Evolutionary conservation across 371 early-diverging fungal genomes (phyloP).

Genomic region (Lichtheimia ramosa): DNA sequence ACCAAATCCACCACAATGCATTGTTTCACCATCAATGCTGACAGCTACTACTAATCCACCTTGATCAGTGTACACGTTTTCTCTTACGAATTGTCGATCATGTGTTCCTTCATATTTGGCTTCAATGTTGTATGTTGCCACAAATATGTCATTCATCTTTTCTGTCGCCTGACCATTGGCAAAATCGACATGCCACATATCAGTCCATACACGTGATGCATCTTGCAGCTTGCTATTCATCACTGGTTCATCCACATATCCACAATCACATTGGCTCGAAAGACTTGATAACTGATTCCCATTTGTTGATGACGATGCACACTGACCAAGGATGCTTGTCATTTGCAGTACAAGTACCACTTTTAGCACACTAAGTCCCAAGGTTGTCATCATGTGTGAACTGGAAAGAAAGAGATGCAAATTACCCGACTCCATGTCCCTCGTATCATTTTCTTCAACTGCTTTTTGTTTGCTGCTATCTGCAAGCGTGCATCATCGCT

Average conservation of each 20-base stretch:
- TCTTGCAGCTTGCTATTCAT: too few species aligned
- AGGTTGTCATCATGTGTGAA: too few species aligned
- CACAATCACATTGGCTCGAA: constrained; percentile 19
- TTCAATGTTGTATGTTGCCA: constrained; percentile 20
- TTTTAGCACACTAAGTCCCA: too few species aligned
- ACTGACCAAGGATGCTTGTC: too few species aligned
- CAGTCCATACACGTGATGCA: constrained; percentile 12
- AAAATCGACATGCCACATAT: constrained; percentile 27
- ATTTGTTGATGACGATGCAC: background rate
- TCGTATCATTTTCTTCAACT: too few species aligned
- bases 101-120: constrained; percentile 17
- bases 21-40: background rate
- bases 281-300: background rate
- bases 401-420: too few species aligned
- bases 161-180: background rate
- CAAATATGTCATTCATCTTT: constrained; percentile 12
- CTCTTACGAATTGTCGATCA: constrained; percentile 9
- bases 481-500: too few species aligned
- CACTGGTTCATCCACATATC: constrained; percentile 9
- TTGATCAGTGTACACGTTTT: constrained; percentile 14
- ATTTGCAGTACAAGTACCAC: too few species aligned
- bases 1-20: constrained; percentile 21
- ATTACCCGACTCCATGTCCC: too few species aligned
- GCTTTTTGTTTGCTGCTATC: too few species aligned
- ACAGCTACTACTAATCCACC: constrained; percentile 18